Percentiles rank a stretch among this genome's conserved stretches.
phyloP scores from a whole-genome alignment of 306 rosid species.

The Vigna angularis region DNA sequence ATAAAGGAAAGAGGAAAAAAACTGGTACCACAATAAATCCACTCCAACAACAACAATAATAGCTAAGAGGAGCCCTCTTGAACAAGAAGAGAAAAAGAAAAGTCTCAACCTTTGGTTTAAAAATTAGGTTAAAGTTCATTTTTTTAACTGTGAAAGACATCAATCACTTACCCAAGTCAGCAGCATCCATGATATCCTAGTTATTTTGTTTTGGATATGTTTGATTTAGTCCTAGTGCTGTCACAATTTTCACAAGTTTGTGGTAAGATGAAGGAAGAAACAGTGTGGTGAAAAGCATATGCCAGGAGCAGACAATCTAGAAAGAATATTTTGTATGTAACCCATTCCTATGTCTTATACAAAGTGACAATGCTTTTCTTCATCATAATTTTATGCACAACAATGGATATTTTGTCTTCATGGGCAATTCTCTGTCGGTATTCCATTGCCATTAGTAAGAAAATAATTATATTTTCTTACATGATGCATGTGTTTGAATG shows the following conservation, averaged over 20 bases:
- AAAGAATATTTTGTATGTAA: constrained; percentile 13
- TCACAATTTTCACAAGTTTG: not conserved
- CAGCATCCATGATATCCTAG: not conserved
- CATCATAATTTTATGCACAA: not conserved
- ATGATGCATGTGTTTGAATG: constrained; percentile 11
- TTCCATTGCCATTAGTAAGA: constrained; percentile 21
- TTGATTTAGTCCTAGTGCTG: not conserved
- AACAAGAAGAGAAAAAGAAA: too few species aligned
- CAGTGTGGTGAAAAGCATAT: constrained; percentile 16
- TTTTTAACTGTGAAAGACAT: not conserved
- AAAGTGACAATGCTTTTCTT: constrained; percentile 21
- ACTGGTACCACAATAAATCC: too few species aligned
- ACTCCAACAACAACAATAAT: too few species aligned
- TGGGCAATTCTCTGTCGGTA: constrained; percentile 34
- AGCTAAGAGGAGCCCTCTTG: too few species aligned
- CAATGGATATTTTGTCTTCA: constrained; percentile 5
- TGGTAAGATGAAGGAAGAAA: constrained; percentile 2
- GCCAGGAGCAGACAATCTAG: constrained; percentile 29
- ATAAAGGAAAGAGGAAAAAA: too few species aligned
- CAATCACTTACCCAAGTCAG: too few species aligned
- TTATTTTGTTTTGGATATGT: not conserved
- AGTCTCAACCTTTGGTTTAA: not conserved
- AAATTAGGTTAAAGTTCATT: too few species aligned
- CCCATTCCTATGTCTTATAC: constrained; percentile 1
- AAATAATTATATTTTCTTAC: not conserved